These are phyloP conservation scores for Stramenopiles sp. DNA, from an alignment of 352 stramenopile genomes.

Conservation along the genomic window DNA sequence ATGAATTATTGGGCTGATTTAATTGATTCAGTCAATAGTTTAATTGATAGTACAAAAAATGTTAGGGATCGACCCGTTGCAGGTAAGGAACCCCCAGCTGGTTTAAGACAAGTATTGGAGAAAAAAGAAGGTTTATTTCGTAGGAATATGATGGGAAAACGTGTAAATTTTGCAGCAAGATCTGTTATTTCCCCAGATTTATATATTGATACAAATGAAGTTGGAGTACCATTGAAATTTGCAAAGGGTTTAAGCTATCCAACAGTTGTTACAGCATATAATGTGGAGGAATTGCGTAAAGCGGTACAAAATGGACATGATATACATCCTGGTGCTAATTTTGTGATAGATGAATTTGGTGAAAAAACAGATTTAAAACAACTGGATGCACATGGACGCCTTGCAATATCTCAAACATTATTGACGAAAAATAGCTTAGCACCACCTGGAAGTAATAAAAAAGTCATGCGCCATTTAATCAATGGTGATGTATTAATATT, in stretches of 20 bases:
- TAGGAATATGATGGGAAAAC: slow-evolving; percentile 94
- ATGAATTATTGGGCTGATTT: slow-evolving; percentile 89
- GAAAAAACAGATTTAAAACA: slow-evolving; percentile 68
- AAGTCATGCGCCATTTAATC: slow-evolving; percentile 88
- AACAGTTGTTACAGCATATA: slow-evolving; percentile 89
- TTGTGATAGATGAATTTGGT: slow-evolving; percentile 76
- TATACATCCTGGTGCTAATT: slow-evolving; percentile 88
- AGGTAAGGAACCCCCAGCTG: slow-evolving; percentile 30
- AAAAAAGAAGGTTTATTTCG: slow-evolving; percentile 99
- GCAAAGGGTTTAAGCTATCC: slow-evolving; percentile 92
- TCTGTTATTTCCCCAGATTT: slow-evolving; percentile 98
- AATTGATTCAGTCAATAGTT: slow-evolving; percentile 71
- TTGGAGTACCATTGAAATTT: slow-evolving; percentile 92
- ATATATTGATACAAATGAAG: slow-evolving; percentile 98
- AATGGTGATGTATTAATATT: slow-evolving; percentile 96
- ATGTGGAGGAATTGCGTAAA: slow-evolving; percentile 84
- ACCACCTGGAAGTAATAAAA: slow-evolving; percentile 65
- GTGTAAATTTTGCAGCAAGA: slow-evolving; percentile 95
- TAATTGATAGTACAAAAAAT: slow-evolving; percentile 59
- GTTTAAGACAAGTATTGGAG: slow-evolving; percentile 94
- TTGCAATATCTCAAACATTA: slow-evolving; percentile 84
- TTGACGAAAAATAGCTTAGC: slow-evolving; percentile 36
- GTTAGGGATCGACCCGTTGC: slow-evolving; percentile 17
- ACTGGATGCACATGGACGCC: slow-evolving; percentile 68
- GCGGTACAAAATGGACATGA: slow-evolving; percentile 85